Evolutionary conservation across 768 basidiomycete genomes (phyloP), one percentile per base, ranked within the genome.

Genomic region (Tylopilus sp.): DNA sequence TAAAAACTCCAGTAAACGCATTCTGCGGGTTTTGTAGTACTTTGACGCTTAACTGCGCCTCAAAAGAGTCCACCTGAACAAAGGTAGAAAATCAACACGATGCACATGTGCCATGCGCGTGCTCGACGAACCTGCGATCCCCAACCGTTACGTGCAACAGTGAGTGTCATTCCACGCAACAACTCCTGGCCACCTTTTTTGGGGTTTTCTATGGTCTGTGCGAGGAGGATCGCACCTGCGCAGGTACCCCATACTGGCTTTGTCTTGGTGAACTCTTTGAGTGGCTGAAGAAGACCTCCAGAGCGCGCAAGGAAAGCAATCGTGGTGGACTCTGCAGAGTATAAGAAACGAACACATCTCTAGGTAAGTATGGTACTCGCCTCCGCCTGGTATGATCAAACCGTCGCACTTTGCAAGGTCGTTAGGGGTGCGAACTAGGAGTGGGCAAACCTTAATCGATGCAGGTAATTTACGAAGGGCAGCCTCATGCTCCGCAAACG

Each of bases 181-280:
- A 94, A 77, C 60, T 94, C 89, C 68, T 96, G 93, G 1, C 92
- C 92, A 28, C 89, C 90, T 62, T 84, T 86, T 74, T 92, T 93
- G 4, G 85, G 81, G 40, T 87, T 86, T 40, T 86, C 82, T 3
- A 92, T 81, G 13, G 77, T 72, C 57, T 86, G 78, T 3, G 93
- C 81, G 42, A 98, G 80, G 19, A 98, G 75, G 48, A 98, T 97
- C 36, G 94, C 94, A 12, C 96, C 95, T 0, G 95, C 95, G 70
- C 95, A 98, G 0, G 93, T 97, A 3, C 95, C 95, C 93, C 93
- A 98, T 3, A 94, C 82, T 0, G 92, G 85, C 64, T 87, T 92
- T 1, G 63, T 67, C 58, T 75, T 74, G n/a, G 85, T 75, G 58
- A 94, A 95, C 33, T 81, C 77, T 33, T 81, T 77, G 6, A 98